Percentiles rank a stretch among this genome's conserved stretches.
Conservation (phyloP, 805 yeast genomes). For the Yarrowia deformans region DNA sequence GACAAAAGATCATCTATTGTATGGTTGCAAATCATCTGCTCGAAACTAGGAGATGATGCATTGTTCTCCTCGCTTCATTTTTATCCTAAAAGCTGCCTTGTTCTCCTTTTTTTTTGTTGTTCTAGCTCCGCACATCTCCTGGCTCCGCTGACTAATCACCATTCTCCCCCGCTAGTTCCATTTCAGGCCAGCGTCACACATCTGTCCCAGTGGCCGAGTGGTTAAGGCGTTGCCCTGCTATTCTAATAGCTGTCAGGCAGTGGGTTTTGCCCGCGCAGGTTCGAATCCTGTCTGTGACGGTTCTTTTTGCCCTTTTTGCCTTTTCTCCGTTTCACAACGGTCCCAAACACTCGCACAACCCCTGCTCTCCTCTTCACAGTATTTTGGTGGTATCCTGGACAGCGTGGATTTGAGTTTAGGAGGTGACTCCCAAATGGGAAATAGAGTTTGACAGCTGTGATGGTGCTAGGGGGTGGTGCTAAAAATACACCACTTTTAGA, state of each 20-base stretch:
- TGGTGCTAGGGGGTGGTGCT: too few species aligned
- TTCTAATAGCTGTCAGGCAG: conserved; percentile 59
- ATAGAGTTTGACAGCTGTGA: too few species aligned
- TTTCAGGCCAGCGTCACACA: not conserved
- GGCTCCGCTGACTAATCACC: not conserved
- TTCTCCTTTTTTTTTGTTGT: too few species aligned
- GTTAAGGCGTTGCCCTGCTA: conserved; percentile 95
- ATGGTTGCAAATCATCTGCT: too few species aligned
- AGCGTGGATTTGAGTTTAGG: not conserved
- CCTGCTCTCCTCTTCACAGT: too few species aligned
- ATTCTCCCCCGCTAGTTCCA: not conserved
- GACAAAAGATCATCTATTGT: too few species aligned
- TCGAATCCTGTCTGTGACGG: conserved; percentile 99
- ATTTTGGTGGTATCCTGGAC: too few species aligned
- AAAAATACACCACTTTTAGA: too few species aligned
- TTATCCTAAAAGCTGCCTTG: too few species aligned
- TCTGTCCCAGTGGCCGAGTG: conserved; percentile 85
- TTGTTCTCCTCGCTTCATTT: too few species aligned
- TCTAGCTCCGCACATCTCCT: not conserved
- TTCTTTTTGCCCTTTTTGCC: not conserved
- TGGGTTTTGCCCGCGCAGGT: conserved; percentile 97
- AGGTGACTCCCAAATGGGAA: not conserved
- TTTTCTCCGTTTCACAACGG: not conserved
- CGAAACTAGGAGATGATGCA: too few species aligned
- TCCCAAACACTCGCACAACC: not conserved